A percentile compares a stretch with the other conserved stretches of the same genome.
phyloP scores from a whole-genome alignment of 306 rosid species.

The Pyrus communis region DNA sequence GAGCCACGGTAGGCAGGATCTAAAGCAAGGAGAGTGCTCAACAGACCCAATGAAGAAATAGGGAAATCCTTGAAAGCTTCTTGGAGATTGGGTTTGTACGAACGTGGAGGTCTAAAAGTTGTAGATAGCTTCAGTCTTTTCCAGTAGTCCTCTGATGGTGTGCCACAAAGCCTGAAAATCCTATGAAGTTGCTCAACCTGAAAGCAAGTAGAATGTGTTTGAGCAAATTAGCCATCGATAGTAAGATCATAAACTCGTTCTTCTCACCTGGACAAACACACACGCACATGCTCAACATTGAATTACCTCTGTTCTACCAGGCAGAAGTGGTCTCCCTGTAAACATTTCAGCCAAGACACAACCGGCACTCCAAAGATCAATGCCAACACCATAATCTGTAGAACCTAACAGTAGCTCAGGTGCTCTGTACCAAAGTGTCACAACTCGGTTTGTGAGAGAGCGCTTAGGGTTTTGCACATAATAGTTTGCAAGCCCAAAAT shows the following conservation, averaged over 20 bases:
- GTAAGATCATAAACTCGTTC: not conserved
- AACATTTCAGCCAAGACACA: constrained; percentile 89
- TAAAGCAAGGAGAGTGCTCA: constrained; percentile 65
- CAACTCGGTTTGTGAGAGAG: constrained; percentile 81
- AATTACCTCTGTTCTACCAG: constrained; percentile 75
- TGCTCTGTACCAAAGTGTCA: constrained; percentile 93
- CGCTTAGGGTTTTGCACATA: constrained; percentile 32
- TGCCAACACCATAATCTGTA: constrained; percentile 66
- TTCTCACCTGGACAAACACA: not conserved
- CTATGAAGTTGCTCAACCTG: constrained; percentile 91
- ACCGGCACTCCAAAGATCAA: constrained; percentile 97
- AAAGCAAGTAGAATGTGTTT: constrained; percentile 17
- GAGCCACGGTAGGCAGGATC: constrained; percentile 75
- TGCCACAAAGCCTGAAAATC: constrained; percentile 81
- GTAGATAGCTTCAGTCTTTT: constrained; percentile 49
- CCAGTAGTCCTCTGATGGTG: constrained; percentile 92
- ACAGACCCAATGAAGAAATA: constrained; percentile 55
- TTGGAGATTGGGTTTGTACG: constrained; percentile 52
- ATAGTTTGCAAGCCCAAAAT: constrained; percentile 81
- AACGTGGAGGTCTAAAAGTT: constrained; percentile 62
- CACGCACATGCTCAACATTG: not conserved
- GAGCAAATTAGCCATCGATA: not conserved
- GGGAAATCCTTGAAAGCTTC: constrained; percentile 68
- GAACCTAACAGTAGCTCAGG: constrained; percentile 84
- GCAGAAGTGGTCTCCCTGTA: constrained; percentile 60